phyloP scores from a whole-genome alignment of 345 rosid genomes.

The Gossypium rotundifolium region DNA sequence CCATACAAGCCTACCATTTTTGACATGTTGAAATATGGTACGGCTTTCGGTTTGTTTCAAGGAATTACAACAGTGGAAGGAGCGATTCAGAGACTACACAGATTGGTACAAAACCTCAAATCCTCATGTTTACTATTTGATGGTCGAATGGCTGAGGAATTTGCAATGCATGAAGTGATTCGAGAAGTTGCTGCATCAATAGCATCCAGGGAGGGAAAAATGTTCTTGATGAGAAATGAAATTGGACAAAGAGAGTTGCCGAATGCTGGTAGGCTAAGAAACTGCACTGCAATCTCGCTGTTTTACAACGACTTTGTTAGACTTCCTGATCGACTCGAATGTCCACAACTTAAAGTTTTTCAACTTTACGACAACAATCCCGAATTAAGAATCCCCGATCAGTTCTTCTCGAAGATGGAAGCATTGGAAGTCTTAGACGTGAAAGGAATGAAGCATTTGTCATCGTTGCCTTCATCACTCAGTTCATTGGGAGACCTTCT shows the following conservation, averaged over 20 bases:
- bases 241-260: slow-evolving; percentile 1
- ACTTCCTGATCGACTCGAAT: slow-evolving; percentile 19
- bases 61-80: slow-evolving; percentile 10
- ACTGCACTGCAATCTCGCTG: slow-evolving; percentile 6
- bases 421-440: slow-evolving; percentile 19
- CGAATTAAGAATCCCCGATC: not conserved
- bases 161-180: slow-evolving; percentile 1
- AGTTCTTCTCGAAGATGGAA: slow-evolving; percentile 18
- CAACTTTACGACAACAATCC: not conserved
- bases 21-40: slow-evolving; percentile 18
- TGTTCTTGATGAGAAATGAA: not conserved
- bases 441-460: not conserved
- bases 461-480: slow-evolving; percentile 14
- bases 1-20: not conserved
- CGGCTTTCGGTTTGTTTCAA: not conserved
- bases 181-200: slow-evolving; percentile 4
- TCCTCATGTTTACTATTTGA: slow-evolving; percentile 21
- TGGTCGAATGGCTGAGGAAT: slow-evolving; percentile 3
- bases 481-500: slow-evolving; percentile 12
- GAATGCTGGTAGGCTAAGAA: not conserved
- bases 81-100: slow-evolving; percentile 7
- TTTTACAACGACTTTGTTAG: not conserved
- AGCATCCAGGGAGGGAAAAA: not conserved
- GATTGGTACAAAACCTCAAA: slow-evolving; percentile 21
- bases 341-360: slow-evolving; percentile 18